These are phyloP conservation scores for Aegilops longissima DNA, from an alignment of 176 grass and related monocot genomes.

Conservation along the genomic window DNA sequence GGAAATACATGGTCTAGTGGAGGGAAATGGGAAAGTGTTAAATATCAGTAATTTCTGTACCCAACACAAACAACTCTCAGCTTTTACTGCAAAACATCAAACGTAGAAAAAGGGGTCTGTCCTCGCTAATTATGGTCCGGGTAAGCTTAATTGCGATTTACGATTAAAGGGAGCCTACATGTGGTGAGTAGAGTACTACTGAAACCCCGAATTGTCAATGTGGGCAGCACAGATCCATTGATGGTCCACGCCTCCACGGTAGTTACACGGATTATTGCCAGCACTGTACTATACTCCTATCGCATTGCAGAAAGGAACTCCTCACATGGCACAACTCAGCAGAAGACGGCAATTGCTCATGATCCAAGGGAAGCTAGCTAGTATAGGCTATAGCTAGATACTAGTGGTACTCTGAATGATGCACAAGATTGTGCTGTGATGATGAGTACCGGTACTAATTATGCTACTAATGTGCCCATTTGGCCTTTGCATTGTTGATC, in stretches of 20 bases:
- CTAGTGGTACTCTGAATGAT: not conserved
- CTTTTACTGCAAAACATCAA: not conserved
- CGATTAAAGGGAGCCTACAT: conserved; percentile 30
- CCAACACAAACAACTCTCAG: not conserved
- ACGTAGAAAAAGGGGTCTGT: not conserved
- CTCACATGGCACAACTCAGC: conserved; percentile 31
- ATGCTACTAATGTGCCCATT: not conserved
- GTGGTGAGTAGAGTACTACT: conserved; percentile 28
- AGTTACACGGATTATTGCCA: not conserved
- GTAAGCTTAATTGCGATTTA: not conserved
- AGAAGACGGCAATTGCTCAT: not conserved
- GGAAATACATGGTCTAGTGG: not conserved
- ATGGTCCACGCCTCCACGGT: not conserved
- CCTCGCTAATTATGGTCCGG: not conserved
- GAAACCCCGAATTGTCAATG: conserved; percentile 9
- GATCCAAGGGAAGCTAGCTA: conserved; percentile 24
- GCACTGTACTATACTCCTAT: not conserved
- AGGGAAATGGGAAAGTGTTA: not conserved
- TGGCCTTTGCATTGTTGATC: not conserved
- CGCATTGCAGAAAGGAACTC: conserved; percentile 6
- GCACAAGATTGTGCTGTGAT: not conserved
- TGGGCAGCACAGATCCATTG: not conserved
- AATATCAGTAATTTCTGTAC: conserved; percentile 28
- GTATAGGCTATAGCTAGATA: not conserved
- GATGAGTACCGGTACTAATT: not conserved